Conservation (phyloP, 192 early-diverging fungal genomes). For the Podila minutissima region DNA sequence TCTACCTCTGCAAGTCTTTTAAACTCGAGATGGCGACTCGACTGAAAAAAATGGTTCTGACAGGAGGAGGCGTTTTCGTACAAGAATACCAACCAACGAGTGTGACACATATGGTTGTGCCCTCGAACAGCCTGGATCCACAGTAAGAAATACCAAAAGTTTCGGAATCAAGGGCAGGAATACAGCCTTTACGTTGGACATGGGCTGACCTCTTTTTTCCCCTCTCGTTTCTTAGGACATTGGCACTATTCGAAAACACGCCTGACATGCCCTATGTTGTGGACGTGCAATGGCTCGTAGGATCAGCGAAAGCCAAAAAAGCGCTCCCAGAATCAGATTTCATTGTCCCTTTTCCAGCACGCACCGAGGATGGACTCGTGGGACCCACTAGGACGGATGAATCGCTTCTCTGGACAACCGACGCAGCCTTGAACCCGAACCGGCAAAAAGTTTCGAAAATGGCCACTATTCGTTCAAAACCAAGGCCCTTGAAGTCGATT, state of each 20-base stretch:
- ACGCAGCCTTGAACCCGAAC: not conserved
- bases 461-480: not conserved
- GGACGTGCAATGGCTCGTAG: slow-evolving; percentile 26
- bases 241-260: slow-evolving; percentile 12
- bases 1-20: slow-evolving; percentile 28
- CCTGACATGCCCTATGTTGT: slow-evolving; percentile 23
- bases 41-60: slow-evolving; percentile 27
- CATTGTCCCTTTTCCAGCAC: slow-evolving; percentile 42
- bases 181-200: not conserved
- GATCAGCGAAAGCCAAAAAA: slow-evolving; percentile 16
- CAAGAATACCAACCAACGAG: slow-evolving; percentile 19
- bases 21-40: not conserved
- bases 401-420: slow-evolving; percentile 27
- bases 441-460: not conserved
- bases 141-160: not conserved
- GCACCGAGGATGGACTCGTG: slow-evolving; percentile 13
- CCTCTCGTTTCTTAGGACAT: slow-evolving; percentile 3
- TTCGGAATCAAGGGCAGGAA: not conserved
- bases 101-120: slow-evolving; percentile 43
- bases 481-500: not conserved
- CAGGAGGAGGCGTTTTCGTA: slow-evolving; percentile 24
- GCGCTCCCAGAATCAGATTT: slow-evolving; percentile 21
- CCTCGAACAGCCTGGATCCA: slow-evolving; percentile 12
- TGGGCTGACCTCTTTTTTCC: not conserved
- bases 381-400: slow-evolving; percentile 9